These are phyloP conservation scores for Aureobasidium sp. DNA, from an alignment of 2,329 filamentous ascomycete species.

Conservation along the genomic window DNA sequence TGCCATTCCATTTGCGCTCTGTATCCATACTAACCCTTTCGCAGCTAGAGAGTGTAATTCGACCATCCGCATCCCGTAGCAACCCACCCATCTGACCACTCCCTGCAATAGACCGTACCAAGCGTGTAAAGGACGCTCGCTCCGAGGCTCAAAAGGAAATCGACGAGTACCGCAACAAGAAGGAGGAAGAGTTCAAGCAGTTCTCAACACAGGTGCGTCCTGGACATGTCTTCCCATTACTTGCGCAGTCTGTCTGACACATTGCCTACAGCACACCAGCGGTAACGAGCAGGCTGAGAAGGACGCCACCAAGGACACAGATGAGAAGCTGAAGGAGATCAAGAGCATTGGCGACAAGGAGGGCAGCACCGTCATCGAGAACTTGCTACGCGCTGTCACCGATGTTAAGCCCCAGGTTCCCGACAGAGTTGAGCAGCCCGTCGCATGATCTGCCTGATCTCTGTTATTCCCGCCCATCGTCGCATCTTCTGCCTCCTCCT, in stretches of 20 bases:
- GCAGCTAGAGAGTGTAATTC: slow-evolving; percentile 77
- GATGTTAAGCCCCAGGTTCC: slow-evolving; percentile 69
- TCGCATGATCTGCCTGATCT: slow-evolving; percentile 18
- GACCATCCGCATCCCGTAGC: not conserved
- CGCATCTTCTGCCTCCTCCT: not conserved
- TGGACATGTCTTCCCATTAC: not conserved
- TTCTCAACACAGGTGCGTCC: slow-evolving; percentile 69
- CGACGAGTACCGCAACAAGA: slow-evolving; percentile 79
- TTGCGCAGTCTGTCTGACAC: slow-evolving; percentile 7
- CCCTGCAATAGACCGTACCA: slow-evolving; percentile 66
- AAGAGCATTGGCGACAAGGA: slow-evolving; percentile 71
- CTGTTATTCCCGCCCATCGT: not conserved
- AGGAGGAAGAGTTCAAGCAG: slow-evolving; percentile 91
- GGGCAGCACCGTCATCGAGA: slow-evolving; percentile 71
- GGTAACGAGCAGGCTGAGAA: slow-evolving; percentile 71
- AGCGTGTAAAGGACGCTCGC: slow-evolving; percentile 93
- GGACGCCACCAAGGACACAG: slow-evolving; percentile 72
- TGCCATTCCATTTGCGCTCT: not conserved
- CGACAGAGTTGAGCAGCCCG: slow-evolving; percentile 32
- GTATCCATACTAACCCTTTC: slow-evolving; percentile 19
- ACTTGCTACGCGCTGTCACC: slow-evolving; percentile 77
- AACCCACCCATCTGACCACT: slow-evolving; percentile 16
- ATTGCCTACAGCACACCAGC: slow-evolving; percentile 65
- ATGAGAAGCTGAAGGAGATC: slow-evolving; percentile 76
- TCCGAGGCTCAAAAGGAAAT: slow-evolving; percentile 98